Conservation (phyloP, 2,329 filamentous ascomycete species). For the Gyromitra esculenta region DNA sequence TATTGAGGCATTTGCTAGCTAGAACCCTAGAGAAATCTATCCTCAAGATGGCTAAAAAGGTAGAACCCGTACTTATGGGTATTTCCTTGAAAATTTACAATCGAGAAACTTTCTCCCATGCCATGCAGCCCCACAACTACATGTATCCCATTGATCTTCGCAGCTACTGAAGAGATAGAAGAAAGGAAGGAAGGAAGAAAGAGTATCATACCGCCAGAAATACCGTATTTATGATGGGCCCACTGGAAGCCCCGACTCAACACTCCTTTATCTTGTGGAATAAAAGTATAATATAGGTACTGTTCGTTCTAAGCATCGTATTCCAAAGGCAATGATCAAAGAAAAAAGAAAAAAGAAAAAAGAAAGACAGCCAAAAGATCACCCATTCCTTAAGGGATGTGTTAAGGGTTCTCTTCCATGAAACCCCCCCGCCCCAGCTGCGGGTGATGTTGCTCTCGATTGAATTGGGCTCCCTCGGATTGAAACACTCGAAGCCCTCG, state of each 20-base stretch:
- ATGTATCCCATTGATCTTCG: neutral
- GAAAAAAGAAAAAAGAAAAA: slow-evolving; percentile 33
- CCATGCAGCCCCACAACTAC: slow-evolving; percentile 1
- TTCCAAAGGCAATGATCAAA: slow-evolving; percentile 36
- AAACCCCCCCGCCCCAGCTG: slow-evolving; percentile 38
- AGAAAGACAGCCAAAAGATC: slow-evolving; percentile 20
- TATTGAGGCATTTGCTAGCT: slow-evolving; percentile 30
- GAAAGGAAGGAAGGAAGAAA: too few species aligned
- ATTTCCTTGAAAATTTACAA: slow-evolving; percentile 34
- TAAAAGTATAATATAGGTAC: slow-evolving; percentile 11
- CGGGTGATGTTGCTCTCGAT: slow-evolving; percentile 47
- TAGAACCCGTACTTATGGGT: slow-evolving; percentile 8
- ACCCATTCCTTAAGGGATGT: slow-evolving; percentile 44
- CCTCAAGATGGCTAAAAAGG: slow-evolving; percentile 9
- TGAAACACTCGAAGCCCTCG: slow-evolving; percentile 47
- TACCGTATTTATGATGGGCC: slow-evolving; percentile 9
- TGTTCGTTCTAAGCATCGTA: slow-evolving; percentile 23
- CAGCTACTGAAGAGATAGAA: neutral
- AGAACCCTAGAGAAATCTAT: slow-evolving; percentile 15
- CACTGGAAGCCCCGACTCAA: slow-evolving; percentile 1
- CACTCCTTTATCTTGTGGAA: slow-evolving; percentile 6
- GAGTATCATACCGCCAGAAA: slow-evolving; percentile 19
- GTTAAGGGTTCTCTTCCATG: slow-evolving; percentile 40
- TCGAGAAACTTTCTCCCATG: slow-evolving; percentile 7
- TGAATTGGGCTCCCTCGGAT: slow-evolving; percentile 49